Conservation (phyloP, 2,329 filamentous ascomycete species). For the Colletotrichum sp. region DNA sequence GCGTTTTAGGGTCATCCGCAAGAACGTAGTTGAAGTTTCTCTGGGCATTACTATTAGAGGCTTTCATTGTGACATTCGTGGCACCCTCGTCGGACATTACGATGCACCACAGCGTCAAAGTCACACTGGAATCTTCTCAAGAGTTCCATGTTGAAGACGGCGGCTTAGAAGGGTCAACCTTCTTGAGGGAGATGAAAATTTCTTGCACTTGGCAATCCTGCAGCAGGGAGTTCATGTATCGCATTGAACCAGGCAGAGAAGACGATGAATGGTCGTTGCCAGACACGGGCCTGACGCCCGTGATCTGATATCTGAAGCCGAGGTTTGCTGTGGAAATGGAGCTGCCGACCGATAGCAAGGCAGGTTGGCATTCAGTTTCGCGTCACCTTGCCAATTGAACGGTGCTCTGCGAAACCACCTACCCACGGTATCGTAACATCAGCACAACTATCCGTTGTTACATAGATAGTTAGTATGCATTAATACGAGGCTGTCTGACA, state of each 20-base stretch:
- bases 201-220: neutral
- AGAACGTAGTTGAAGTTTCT: neutral
- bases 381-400: neutral
- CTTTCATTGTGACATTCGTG: neutral
- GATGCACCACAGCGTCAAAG: neutral
- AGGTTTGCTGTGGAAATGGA: neutral
- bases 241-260: neutral
- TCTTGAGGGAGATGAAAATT: neutral
- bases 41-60: accelerated
- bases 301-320: neutral
- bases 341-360: neutral
- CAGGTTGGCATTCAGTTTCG: neutral
- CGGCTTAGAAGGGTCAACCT: neutral
- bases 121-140: neutral
- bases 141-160: neutral
- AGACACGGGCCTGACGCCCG: neutral
- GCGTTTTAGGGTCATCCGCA: neutral
- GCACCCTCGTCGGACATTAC: neutral
- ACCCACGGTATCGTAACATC: neutral
- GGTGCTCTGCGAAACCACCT: neutral
- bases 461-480: neutral
- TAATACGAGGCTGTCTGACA: too few species aligned
- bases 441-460: neutral
- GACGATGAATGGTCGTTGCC: neutral
- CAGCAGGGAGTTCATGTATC: neutral